Base-by-base conservation (phyloP, 202 grass and related monocot species). In the Musa balbisiana region DNA sequence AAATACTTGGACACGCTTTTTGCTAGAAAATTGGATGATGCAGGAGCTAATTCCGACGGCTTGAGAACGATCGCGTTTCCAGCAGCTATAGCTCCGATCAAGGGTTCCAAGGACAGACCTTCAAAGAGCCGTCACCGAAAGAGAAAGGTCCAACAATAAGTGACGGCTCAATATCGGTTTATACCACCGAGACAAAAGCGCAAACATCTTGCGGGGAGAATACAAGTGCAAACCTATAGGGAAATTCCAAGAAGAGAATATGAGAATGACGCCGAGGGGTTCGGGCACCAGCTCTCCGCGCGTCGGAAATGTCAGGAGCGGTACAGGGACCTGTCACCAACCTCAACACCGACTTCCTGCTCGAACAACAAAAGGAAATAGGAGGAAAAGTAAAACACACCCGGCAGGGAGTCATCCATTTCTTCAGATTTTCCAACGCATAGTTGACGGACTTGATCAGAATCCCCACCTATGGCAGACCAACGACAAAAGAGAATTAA, bases 191-290 rank as follows among this genome's bases (percentile, higher is more conserved):
- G 33, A 43, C 33, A 43, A 43, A 43, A 43, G 33, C 33, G 33
- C 33, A 13, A 49, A 52, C 11, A 15, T 23, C 50, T 43, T 24
- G 22, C 13, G 64, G 11, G 12, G 12, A 33, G 29, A 70, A 51
- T 11, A 11, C 0, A n/a, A 51, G 11, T 65, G 22, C 55, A 76
- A 73, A 96, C 94, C 91, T 71, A 98, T 15, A 0, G 94, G 94
- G 78, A 93, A 64, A 83, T 98, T 98, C 94, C 94, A 98, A 51
- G 82, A 89, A 11, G 90, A 87, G 86, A 93, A 89, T 56, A 98
- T 49, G 80, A 93, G 94, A 62, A 98, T 83, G 49, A 91, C 82
- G 17, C 94, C 94, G 52, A 98, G 88, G 53, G 94, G 94, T 86
- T 98, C 90, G 26, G 90, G 83, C 64, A 93, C 74, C n/a, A 98